Base-by-base conservation (phyloP, 2,329 filamentous ascomycete genomes). In the Acrocalymma vagum region DNA sequence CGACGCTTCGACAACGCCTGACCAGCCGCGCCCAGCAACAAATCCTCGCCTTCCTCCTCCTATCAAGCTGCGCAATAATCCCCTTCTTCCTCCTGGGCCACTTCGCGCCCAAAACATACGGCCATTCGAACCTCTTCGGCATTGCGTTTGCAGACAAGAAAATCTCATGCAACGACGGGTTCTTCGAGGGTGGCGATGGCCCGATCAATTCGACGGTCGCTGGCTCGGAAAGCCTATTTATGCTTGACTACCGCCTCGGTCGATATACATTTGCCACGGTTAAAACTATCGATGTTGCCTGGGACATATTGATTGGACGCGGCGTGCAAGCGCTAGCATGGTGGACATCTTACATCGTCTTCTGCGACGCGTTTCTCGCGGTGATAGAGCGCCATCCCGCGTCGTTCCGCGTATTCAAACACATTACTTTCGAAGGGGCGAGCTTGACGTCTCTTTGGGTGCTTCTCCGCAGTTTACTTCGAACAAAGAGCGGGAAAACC, bases 241-340 rank as follows among this genome's bases (percentile, higher is more conserved):
- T 60, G 11, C 46, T 69, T 5, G 64, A 66, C 36, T 17, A 25
- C 3, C 58, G 53, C 0, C 60, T 42, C 21, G 65, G 63, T 1
- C 29, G 21, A 1, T 60, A 62, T 14, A 35, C 58, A 0, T 71
- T 71, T 31, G 48, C 60, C 8, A 51, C 55, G 8, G 69, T 54
- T 10, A 71, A 72, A 33, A 45, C 59, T 3, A 61, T 72, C n/a
- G 67, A 70, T 34, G 55, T 67, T 6, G 34, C 45, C 2, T 72
- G 67, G 67, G 68, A 71, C 38, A 45, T 70, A 8, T 18, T 60
- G 3, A 32, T 71, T 9, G 67, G 63, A 3, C 52, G 65, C 7
- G 65, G 67, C 6, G 56, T 52, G 3, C 69, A 71, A 35, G 18
- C 63, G 1, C 7, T 67, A 2, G 58, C 66, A 7, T 65, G 55